Percentiles rank a stretch among this genome's conserved stretches.
These are phyloP conservation scores for Rhizophora mangle DNA, from an alignment of 345 rosid genomes.

Conservation along the genomic window DNA sequence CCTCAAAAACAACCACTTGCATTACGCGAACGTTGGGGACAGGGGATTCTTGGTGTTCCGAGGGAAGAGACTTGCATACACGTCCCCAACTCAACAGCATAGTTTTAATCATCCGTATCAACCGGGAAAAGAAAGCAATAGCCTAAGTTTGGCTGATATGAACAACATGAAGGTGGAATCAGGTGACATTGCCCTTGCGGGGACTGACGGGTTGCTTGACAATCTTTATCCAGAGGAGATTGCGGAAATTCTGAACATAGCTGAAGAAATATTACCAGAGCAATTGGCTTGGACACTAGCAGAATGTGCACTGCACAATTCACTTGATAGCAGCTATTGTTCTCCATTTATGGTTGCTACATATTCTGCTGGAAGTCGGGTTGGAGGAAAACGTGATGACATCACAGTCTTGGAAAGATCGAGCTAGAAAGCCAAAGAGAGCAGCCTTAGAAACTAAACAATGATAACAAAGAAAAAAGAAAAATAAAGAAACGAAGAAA, in stretches of 20 bases:
- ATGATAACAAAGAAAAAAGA: too few species aligned
- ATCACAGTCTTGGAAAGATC: background rate
- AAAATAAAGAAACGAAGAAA: too few species aligned
- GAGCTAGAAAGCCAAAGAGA: too few species aligned
- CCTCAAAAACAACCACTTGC: background rate
- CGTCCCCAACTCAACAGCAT: background rate
- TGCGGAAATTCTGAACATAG: background rate
- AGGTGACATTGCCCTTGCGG: background rate
- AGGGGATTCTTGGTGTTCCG: background rate
- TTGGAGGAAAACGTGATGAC: conserved; percentile 1
- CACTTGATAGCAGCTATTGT: background rate
- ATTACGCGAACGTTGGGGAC: background rate
- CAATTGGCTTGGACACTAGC: background rate
- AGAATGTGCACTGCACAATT: background rate
- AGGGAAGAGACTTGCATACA: background rate
- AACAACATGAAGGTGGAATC: background rate
- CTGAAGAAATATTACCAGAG: background rate
- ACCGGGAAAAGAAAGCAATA: background rate
- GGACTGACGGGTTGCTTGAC: conserved; percentile 7
- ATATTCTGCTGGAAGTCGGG: background rate
- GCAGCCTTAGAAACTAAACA: too few species aligned
- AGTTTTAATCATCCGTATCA: background rate
- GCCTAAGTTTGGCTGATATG: background rate
- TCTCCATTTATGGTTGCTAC: background rate
- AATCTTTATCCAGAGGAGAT: background rate